Evolutionary conservation across 305 asterid species (phyloP).

Genomic region (Fraxinus velutina): DNA sequence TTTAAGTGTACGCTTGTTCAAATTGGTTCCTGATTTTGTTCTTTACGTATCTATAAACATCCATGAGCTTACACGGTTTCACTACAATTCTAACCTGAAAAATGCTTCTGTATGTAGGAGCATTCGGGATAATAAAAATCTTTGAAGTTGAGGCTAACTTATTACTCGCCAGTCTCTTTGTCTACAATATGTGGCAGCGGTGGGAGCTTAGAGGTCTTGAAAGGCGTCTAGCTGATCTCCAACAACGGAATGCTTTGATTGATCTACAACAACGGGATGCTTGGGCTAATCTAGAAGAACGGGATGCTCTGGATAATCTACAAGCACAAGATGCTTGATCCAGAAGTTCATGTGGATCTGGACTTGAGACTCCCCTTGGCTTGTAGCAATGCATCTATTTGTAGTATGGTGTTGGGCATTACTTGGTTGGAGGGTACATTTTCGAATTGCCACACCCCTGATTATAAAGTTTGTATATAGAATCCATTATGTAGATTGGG

Average conservation of each 20-base stretch:
- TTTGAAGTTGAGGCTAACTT: constrained; percentile 44
- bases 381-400: neutral
- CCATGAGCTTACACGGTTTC: neutral
- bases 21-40: neutral
- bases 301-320: neutral
- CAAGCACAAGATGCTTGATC: neutral
- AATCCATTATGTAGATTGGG: neutral
- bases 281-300: neutral
- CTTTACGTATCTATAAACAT: neutral
- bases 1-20: neutral
- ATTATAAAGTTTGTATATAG: neutral
- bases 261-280: neutral
- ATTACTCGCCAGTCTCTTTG: constrained; percentile 27
- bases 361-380: neutral
- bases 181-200: constrained; percentile 35
- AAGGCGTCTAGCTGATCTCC: constrained; percentile 34
- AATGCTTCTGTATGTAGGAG: constrained; percentile 29
- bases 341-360: neutral
- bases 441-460: neutral
- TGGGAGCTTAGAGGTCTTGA: constrained; percentile 40
- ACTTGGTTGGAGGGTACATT: neutral
- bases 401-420: neutral
- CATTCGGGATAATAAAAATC: constrained; percentile 44
- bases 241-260: neutral
- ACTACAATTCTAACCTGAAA: neutral